phyloP scores from a whole-genome alignment of 345 rosid genomes.

The Clarkia xantiana region DNA sequence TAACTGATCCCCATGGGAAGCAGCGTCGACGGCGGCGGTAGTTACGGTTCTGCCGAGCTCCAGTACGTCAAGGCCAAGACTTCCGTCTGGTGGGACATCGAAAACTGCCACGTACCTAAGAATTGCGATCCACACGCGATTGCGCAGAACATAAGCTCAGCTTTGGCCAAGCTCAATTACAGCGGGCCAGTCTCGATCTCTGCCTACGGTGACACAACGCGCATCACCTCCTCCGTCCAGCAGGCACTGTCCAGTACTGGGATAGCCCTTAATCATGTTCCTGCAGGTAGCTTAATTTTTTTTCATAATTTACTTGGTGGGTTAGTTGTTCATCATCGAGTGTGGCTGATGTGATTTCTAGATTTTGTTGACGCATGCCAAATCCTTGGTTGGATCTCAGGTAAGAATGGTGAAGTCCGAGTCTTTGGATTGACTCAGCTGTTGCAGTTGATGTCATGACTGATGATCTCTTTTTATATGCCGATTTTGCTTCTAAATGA shows the following conservation, averaged over 20 bases:
- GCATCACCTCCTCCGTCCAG: slow-evolving; percentile 22
- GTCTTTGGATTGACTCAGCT: no score
- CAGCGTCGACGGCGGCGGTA: slow-evolving; percentile 3
- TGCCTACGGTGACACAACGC: slow-evolving; percentile 32
- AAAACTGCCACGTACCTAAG: slow-evolving; percentile 32
- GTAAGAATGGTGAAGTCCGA: no score
- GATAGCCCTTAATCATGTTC: slow-evolving; percentile 30
- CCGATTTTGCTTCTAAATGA: no score
- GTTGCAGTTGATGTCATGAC: no score
- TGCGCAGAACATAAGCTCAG: slow-evolving; percentile 37
- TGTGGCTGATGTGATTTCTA: no score
- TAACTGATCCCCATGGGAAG: slow-evolving; percentile 8
- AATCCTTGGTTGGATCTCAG: no score
- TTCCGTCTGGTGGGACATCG: slow-evolving; percentile 47
- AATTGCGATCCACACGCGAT: slow-evolving; percentile 33
- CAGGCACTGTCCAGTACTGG: slow-evolving; percentile 32
- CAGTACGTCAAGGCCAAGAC: slow-evolving; percentile 34
- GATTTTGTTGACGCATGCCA: no score
- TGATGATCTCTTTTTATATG: no score
- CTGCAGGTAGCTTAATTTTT: slow-evolving; percentile 15
- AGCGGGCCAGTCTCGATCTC: slow-evolving; percentile 30
- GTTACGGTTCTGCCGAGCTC: slow-evolving; percentile 18
- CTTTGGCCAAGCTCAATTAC: slow-evolving; percentile 26
- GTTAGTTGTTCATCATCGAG: no score
- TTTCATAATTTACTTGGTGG: no score